phyloP scores from a whole-genome alignment of 768 basidiomycete species.

The Hemileccinum impolitum region DNA sequence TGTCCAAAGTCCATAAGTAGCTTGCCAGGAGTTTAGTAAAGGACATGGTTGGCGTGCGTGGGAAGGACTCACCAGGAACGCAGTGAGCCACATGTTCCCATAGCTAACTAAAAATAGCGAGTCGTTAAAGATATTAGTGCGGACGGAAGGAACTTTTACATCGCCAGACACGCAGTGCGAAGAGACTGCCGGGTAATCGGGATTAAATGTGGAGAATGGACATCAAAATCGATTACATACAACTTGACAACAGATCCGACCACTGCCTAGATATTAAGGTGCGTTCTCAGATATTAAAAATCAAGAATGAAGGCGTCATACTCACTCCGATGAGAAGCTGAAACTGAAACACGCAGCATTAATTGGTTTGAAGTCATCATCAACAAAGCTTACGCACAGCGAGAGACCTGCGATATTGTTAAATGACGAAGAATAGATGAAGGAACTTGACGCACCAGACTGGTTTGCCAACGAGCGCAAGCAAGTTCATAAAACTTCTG shows the following conservation, averaged over 20 bases:
- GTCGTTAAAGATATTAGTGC: background rate
- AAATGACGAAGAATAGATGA: conserved; percentile 3
- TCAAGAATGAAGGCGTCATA: background rate
- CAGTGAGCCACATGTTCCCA: conserved; percentile 45
- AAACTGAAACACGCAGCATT: conserved; percentile 28
- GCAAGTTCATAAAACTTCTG: conserved; percentile 41
- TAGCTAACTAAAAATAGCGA: conserved; percentile 45
- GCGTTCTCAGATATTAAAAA: conserved; percentile 3
- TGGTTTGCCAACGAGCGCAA: conserved; percentile 36
- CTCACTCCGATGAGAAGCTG: conserved; percentile 42
- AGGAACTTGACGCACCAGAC: conserved; percentile 39
- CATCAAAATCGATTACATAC: conserved; percentile 32
- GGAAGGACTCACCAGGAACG: conserved; percentile 40
- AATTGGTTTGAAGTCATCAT: conserved; percentile 4
- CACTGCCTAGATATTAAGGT: conserved; percentile 37
- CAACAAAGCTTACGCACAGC: conserved; percentile 35
- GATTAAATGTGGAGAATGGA: background rate
- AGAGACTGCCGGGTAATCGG: conserved; percentile 36
- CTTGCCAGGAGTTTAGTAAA: conserved; percentile 28
- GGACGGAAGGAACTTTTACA: conserved; percentile 37
- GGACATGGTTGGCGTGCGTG: background rate
- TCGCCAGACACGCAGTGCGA: conserved; percentile 60
- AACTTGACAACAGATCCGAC: conserved; percentile 54
- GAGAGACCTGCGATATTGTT: conserved; percentile 42
- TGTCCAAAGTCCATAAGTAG: conserved; percentile 46